A percentile compares a stretch with the other conserved stretches of the same genome.
These are phyloP conservation scores for Microdochium paspali DNA, from an alignment of 2,329 filamentous ascomycete species.

Conservation along the genomic window DNA sequence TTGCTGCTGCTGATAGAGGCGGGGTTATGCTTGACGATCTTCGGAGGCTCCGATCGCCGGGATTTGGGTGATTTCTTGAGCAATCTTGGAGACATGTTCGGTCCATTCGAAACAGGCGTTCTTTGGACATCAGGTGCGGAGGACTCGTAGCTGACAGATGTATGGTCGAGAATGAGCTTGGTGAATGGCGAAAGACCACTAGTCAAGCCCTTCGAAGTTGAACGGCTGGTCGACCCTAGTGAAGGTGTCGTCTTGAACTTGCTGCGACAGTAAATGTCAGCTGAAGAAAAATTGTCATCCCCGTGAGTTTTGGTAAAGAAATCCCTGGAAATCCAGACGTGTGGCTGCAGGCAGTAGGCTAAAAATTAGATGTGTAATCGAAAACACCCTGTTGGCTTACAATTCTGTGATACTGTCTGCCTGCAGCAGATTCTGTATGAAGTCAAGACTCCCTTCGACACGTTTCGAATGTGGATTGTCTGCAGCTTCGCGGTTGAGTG, in stretches of 20 bases:
- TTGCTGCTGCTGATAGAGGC: constrained; percentile 21
- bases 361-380: no score
- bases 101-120: constrained; percentile 16
- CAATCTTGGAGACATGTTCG: constrained; percentile 13
- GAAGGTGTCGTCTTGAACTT: constrained; percentile 46
- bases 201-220: constrained; percentile 20
- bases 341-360: no score
- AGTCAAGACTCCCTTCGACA: constrained; percentile 61
- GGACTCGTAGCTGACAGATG: constrained; percentile 28
- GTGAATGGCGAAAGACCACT: constrained; percentile 40
- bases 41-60: constrained; percentile 16
- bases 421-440: constrained; percentile 66
- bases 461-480: constrained; percentile 51
- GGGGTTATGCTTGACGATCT: constrained; percentile 31
- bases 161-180: constrained; percentile 35
- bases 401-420: constrained; percentile 61
- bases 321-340: not conserved
- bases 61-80: constrained; percentile 20
- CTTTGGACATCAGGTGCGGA: constrained; percentile 25
- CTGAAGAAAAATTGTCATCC: not conserved
- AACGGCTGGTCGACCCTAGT: constrained; percentile 15
- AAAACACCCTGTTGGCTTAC: constrained; percentile 31
- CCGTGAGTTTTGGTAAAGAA: not conserved
- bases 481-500: constrained; percentile 61
- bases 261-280: constrained; percentile 22